phyloP scores from a whole-genome alignment of 1,139 yeast species.

The Suhomyces maxii region DNA sequence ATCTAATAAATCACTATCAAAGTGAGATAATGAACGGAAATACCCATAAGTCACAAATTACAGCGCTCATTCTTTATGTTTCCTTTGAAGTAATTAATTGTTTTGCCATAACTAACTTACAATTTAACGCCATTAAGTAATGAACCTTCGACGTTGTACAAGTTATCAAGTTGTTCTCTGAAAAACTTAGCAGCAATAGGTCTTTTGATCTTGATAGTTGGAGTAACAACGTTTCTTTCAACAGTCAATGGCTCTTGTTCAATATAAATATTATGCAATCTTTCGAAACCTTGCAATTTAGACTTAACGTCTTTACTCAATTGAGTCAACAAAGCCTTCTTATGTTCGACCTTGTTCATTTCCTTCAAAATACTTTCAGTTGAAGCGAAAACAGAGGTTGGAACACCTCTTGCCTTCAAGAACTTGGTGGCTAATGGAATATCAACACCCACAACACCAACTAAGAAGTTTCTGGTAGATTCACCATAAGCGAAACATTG shows the following conservation, averaged over 20 bases:
- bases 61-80: too few species aligned
- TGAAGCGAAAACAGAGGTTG: conserved; percentile 14
- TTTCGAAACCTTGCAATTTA: conserved; percentile 24
- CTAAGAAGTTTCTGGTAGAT: conserved; percentile 22
- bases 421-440: conserved; percentile 18
- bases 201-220: conserved; percentile 28
- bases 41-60: too few species aligned
- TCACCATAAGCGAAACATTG: conserved; percentile 26
- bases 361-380: conserved; percentile 17
- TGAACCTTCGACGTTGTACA: conserved; percentile 24
- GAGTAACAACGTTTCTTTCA: conserved; percentile 25
- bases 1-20: not conserved
- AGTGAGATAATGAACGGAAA: not conserved
- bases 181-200: conserved; percentile 26
- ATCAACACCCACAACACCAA: conserved; percentile 25
- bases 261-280: conserved; percentile 23
- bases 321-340: conserved; percentile 11
- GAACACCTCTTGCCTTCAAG: conserved; percentile 16
- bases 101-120: conserved; percentile 1
- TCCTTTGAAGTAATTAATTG: not conserved
- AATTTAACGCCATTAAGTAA: conserved; percentile 16
- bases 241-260: conserved; percentile 28
- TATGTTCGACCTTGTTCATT: conserved; percentile 15
- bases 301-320: conserved; percentile 13
- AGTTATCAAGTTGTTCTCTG: conserved; percentile 17